Evolutionary conservation across 495 filamentous ascomycete species (phyloP).

Genomic region (Aspergillus hancockii): DNA sequence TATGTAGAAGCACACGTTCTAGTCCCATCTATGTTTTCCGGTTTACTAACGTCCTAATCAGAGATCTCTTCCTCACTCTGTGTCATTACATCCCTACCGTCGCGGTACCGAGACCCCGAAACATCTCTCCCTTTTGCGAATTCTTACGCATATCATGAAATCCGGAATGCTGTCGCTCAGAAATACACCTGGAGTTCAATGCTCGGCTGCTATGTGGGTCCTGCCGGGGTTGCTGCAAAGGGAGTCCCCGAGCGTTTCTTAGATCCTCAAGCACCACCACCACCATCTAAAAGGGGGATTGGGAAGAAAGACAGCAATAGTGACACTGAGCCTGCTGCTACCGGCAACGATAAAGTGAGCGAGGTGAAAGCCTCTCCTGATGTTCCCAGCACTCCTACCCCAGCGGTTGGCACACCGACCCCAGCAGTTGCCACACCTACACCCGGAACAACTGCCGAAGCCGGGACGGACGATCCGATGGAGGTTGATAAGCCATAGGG

Average conservation of each 20-base stretch:
- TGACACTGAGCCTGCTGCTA: conserved; percentile 1
- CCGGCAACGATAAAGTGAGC: conserved; percentile 11
- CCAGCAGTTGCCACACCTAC: conserved; percentile 13
- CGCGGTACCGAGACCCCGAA: conserved; percentile 72
- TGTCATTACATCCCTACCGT: conserved; percentile 77
- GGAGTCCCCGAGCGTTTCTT: conserved; percentile 72
- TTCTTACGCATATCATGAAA: conserved; percentile 70
- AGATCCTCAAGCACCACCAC: conserved; percentile 23
- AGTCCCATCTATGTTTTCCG: neutral
- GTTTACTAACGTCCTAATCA: conserved; percentile 20
- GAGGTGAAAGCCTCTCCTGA: conserved; percentile 16
- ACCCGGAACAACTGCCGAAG: conserved; percentile 12
- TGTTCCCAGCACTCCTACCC: neutral
- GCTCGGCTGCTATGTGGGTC: conserved; percentile 74
- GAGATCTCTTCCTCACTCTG: conserved; percentile 61
- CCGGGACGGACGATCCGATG: conserved; percentile 24
- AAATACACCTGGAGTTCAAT: conserved; percentile 75
- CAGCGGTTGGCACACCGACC: conserved; percentile 8
- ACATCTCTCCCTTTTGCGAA: conserved; percentile 78
- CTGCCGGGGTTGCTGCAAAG: conserved; percentile 56
- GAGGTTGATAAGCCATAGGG: conserved; percentile 22
- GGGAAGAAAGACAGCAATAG: conserved; percentile 9
- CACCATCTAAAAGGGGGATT: conserved; percentile 12
- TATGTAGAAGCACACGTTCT: conserved; percentile 30
- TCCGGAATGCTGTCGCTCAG: conserved; percentile 55